Percentiles rank a stretch among this genome's conserved stretches.
These are phyloP conservation scores for Dactylorhiza incarnata DNA, from an alignment of 106 monocot genomes.

Conservation along the genomic window DNA sequence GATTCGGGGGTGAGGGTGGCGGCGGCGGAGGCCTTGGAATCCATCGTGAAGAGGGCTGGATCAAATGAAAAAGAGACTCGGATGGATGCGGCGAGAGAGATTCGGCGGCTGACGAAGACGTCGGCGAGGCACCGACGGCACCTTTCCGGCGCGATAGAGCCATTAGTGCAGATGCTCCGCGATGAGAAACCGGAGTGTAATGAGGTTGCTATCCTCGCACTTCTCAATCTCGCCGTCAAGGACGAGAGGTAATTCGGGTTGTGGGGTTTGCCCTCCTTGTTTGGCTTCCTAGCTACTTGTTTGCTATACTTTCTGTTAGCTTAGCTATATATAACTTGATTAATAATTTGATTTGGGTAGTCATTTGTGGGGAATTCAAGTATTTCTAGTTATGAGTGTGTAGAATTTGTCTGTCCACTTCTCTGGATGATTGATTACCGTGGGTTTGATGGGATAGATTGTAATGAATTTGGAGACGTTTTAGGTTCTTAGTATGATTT, in stretches of 20 bases:
- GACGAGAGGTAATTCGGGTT: conserved; percentile 47
- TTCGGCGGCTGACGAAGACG: conserved; percentile 47
- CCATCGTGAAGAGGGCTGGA: conserved; percentile 11
- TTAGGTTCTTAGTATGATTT: background rate
- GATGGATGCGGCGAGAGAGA: conserved; percentile 35
- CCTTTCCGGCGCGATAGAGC: conserved; percentile 34
- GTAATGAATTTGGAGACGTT: background rate
- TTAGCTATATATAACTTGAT: background rate
- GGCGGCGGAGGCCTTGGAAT: conserved; percentile 14
- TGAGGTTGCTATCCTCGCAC: conserved; percentile 65
- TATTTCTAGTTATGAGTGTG: background rate
- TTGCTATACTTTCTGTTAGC: background rate
- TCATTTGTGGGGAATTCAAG: too few relatives aligned
- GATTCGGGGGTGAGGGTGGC: conserved; percentile 5
- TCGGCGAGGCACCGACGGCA: conserved; percentile 40
- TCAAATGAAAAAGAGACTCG: conserved; percentile 15
- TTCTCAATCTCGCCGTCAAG: conserved; percentile 82
- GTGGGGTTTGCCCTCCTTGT: background rate
- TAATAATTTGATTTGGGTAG: background rate
- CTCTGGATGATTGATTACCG: background rate
- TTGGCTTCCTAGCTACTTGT: background rate
- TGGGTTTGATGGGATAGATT: background rate
- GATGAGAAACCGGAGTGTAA: conserved; percentile 12
- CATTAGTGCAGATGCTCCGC: conserved; percentile 37
- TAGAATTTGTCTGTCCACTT: background rate